Evolutionary conservation across 2,329 filamentous ascomycete species (phyloP).

Genomic region (Talaromyces sp.): DNA sequence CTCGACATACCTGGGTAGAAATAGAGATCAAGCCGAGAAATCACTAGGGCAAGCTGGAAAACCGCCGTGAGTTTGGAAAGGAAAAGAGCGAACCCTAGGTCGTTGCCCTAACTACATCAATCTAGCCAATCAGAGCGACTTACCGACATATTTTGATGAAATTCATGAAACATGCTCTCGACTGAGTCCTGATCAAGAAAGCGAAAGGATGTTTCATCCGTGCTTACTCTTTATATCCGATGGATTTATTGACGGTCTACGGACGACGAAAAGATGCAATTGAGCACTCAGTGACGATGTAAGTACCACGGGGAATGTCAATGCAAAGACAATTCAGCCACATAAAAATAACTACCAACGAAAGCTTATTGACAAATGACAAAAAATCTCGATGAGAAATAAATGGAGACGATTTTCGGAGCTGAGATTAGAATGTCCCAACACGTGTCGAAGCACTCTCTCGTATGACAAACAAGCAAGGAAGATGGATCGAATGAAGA

Average conservation of each 20-base stretch:
- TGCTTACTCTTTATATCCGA: no score
- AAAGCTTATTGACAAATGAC: not conserved
- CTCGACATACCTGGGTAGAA: no score
- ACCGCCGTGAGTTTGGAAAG: no score
- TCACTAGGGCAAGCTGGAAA: no score
- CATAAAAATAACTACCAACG: not conserved
- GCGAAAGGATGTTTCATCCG: no score
- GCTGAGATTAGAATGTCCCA: not conserved
- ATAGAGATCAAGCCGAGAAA: no score
- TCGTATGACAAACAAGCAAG: not conserved
- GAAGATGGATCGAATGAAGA: not conserved
- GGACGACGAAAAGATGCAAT: not conserved
- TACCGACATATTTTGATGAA: not conserved
- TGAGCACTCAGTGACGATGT: not conserved
- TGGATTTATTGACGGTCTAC: not conserved
- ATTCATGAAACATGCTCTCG: no score
- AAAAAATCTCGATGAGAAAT: no score
- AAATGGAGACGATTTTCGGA: no score
- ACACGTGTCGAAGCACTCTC: not conserved
- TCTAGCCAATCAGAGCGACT: not conserved
- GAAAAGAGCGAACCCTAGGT: no score
- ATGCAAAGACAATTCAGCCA: not conserved
- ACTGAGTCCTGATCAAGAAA: not conserved
- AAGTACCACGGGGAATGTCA: not conserved
- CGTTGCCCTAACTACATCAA: not conserved